These are phyloP conservation scores for Xanthoparmelia taractica DNA, from an alignment of 495 filamentous ascomycete genomes.

Conservation along the genomic window DNA sequence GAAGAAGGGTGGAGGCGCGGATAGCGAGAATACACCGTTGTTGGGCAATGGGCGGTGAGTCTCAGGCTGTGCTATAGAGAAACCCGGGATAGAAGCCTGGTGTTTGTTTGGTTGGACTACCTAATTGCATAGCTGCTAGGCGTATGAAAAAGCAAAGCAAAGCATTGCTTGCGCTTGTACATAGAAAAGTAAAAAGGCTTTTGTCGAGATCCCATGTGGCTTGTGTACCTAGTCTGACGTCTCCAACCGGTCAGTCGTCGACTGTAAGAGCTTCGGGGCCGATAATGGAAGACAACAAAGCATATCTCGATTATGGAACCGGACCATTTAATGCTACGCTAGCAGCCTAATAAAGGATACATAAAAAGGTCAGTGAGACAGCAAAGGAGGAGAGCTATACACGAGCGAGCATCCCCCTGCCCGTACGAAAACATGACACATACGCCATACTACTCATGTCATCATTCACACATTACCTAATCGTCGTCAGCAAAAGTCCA, in stretches of 20 bases:
- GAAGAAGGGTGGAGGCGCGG: slow-evolving; percentile 23
- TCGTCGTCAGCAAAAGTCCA: slow-evolving; percentile 8
- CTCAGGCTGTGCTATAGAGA: no score
- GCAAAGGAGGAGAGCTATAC: not conserved
- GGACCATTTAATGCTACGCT: not conserved
- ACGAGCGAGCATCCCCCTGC: slow-evolving; percentile 3
- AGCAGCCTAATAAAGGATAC: not conserved
- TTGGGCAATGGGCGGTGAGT: slow-evolving; percentile 8
- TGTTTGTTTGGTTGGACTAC: no score
- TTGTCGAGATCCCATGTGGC: no score
- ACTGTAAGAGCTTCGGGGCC: no score
- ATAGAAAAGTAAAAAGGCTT: not conserved
- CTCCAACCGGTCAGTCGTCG: no score
- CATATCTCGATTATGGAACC: not conserved
- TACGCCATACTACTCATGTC: not conserved
- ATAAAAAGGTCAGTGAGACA: not conserved
- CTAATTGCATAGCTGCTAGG: slow-evolving; percentile 3
- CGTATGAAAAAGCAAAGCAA: not conserved
- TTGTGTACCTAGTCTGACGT: no score
- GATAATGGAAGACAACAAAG: not conserved
- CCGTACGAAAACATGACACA: not conserved
- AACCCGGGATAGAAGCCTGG: not conserved
- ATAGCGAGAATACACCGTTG: slow-evolving; percentile 14
- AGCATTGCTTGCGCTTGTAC: not conserved
- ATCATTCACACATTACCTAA: slow-evolving; percentile 23